Evolutionary conservation across 2,329 filamentous ascomycete species (phyloP).

Genomic region (Mycosphaerella sp.): DNA sequence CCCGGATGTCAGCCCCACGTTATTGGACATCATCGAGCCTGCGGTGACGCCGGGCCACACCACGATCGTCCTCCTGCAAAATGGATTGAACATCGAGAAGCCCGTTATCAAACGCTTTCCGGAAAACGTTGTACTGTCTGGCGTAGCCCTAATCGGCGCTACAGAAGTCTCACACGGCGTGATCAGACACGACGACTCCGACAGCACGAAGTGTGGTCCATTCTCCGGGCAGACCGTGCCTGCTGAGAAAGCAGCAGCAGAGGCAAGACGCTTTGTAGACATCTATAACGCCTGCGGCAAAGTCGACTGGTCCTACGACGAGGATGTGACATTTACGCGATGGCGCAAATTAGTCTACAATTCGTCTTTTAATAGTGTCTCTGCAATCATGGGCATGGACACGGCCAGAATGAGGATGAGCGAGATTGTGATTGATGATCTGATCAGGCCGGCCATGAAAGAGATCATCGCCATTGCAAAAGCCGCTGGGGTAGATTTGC

Average conservation of each 20-base stretch:
- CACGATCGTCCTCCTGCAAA: slow-evolving; percentile 54
- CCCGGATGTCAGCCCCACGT: slow-evolving; percentile 47
- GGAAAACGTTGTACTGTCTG: slow-evolving; percentile 48
- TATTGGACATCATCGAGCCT: slow-evolving; percentile 46
- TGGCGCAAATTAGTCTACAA: slow-evolving; percentile 51
- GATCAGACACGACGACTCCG: slow-evolving; percentile 50
- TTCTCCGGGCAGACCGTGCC: slow-evolving; percentile 40
- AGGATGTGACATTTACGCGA: slow-evolving; percentile 40
- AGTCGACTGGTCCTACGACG: slow-evolving; percentile 38
- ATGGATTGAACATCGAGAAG: slow-evolving; percentile 58
- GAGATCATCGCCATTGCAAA: slow-evolving; percentile 47
- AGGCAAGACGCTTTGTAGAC: slow-evolving; percentile 39
- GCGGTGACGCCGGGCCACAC: slow-evolving; percentile 49
- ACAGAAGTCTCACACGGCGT: slow-evolving; percentile 44
- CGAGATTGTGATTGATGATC: slow-evolving; percentile 40
- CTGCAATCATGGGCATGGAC: slow-evolving; percentile 48
- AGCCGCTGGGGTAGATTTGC: slow-evolving; percentile 41
- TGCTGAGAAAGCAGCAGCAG: slow-evolving; percentile 31
- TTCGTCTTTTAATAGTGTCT: slow-evolving; percentile 50
- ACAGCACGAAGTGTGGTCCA: slow-evolving; percentile 47
- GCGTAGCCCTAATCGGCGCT: slow-evolving; percentile 49
- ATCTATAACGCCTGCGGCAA: slow-evolving; percentile 47
- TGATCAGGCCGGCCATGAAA: slow-evolving; percentile 50
- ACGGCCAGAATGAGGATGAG: slow-evolving; percentile 47
- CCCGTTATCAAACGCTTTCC: slow-evolving; percentile 49